These are phyloP conservation scores for Tuber borchii DNA, from an alignment of 495 filamentous ascomycete species.

Conservation along the genomic window DNA sequence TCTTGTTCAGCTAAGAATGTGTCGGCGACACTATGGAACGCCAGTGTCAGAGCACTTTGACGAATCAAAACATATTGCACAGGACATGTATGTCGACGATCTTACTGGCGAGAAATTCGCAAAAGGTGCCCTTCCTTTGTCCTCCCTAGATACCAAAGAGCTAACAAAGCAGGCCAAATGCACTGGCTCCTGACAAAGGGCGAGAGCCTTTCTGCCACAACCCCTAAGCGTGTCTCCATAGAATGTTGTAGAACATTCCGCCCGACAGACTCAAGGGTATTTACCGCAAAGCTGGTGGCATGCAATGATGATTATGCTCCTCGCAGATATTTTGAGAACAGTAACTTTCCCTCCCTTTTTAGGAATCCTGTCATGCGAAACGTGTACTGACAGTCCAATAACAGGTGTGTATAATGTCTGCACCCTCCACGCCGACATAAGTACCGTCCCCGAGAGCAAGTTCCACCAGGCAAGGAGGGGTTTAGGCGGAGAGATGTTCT, in stretches of 20 bases:
- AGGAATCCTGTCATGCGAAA: background rate
- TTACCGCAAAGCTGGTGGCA: slow-evolving; percentile 12
- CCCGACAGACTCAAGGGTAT: background rate
- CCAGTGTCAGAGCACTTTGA: background rate
- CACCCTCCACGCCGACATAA: slow-evolving; percentile 17
- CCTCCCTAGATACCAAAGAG: slow-evolving; percentile 2
- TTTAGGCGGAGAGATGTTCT: background rate
- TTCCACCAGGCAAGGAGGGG: background rate
- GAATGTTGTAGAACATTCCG: background rate
- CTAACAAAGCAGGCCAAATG: slow-evolving; percentile 17
- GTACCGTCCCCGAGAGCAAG: slow-evolving; percentile 20
- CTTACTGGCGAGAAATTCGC: slow-evolving; percentile 12
- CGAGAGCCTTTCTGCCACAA: slow-evolving; percentile 16
- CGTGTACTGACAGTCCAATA: background rate
- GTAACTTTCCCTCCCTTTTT: background rate
- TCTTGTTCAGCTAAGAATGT: slow-evolving; percentile 31
- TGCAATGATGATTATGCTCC: slow-evolving; percentile 1
- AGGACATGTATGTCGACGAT: background rate
- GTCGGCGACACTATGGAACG: slow-evolving; percentile 31
- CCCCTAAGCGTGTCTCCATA: slow-evolving; percentile 5
- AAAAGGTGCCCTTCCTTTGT: slow-evolving; percentile 8
- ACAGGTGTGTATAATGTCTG: slow-evolving; percentile 17
- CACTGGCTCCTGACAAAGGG: slow-evolving; percentile 31
- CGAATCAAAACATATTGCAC: background rate
- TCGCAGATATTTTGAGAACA: slow-evolving; percentile 1